Percentiles rank a stretch among this genome's conserved stretches.
Conservation (phyloP, 108 stramenopile genomes). For the Nitzschia sp. region DNA sequence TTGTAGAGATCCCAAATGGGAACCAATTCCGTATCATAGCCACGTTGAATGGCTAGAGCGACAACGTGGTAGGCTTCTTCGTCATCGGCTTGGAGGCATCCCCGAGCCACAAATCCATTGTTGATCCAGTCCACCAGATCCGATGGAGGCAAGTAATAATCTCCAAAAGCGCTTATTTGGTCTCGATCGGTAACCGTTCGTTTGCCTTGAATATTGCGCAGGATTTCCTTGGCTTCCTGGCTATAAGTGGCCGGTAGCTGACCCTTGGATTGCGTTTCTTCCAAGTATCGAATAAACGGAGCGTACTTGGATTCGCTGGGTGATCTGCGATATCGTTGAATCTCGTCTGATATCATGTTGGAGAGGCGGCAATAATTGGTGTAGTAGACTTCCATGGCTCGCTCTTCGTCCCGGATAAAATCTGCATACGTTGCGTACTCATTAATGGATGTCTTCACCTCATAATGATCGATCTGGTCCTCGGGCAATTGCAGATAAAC, state of each 20-base stretch:
- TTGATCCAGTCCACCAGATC: constrained; percentile 20
- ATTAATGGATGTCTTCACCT: no score
- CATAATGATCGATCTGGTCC: no score
- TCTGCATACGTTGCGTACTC: neutral
- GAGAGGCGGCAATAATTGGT: constrained; percentile 2
- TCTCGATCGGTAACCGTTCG: neutral
- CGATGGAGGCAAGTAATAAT: neutral
- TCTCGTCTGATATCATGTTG: constrained; percentile 3
- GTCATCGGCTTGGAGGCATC: neutral
- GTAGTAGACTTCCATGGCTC: neutral
- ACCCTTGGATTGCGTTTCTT: constrained; percentile 41
- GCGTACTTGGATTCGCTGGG: constrained; percentile 22
- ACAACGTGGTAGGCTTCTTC: constrained; percentile 10
- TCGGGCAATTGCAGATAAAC: no score
- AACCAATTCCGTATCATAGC: constrained; percentile 38
- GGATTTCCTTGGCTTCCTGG: constrained; percentile 39
- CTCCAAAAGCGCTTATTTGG: neutral
- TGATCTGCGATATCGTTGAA: constrained; percentile 34
- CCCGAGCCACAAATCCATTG: neutral
- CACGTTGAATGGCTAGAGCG: constrained; percentile 14
- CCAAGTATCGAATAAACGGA: constrained; percentile 59
- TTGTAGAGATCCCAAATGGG: constrained; percentile 64
- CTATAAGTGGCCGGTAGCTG: constrained; percentile 51
- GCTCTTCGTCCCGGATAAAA: no score
- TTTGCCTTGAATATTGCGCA: constrained; percentile 33